phyloP scores from a whole-genome alignment of 2,329 filamentous ascomycete species.

The Cytospora chrysosperma region DNA sequence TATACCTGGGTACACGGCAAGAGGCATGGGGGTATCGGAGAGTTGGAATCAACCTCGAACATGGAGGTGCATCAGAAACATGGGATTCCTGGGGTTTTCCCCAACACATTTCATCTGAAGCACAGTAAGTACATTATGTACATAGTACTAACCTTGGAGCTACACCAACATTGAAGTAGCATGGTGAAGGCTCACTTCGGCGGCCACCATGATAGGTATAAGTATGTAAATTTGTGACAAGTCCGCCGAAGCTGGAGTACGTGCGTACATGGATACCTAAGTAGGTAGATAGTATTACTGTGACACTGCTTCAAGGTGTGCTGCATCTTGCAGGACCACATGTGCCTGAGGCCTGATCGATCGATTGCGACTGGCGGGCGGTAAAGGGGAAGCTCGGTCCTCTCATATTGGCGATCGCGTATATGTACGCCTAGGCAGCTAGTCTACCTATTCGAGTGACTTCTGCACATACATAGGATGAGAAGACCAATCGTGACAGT shows the following conservation, averaged over 20 bases:
- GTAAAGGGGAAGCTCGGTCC: neutral
- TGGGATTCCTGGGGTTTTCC: constrained; percentile 3
- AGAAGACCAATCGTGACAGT: too few species aligned
- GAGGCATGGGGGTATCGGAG: neutral
- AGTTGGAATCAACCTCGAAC: neutral
- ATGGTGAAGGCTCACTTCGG: neutral
- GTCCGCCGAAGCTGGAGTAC: neutral
- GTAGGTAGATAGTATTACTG: constrained; percentile 7
- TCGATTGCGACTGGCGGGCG: neutral
- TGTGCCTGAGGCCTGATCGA: neutral
- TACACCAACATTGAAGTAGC: too few species aligned
- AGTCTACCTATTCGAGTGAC: too few species aligned
- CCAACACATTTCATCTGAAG: neutral
- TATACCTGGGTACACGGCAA: too few species aligned
- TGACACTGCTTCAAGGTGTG: constrained; percentile 13
- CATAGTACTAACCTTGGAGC: too few species aligned
- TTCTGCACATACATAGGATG: too few species aligned
- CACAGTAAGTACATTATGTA: neutral
- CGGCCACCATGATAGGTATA: neutral
- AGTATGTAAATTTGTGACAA: too few species aligned
- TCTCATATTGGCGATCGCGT: neutral
- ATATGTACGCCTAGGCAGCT: neutral
- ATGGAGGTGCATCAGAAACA: constrained; percentile 4
- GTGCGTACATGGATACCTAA: too few species aligned
- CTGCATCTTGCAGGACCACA: constrained; percentile 23